Percentiles rank a stretch among this genome's conserved stretches.
phyloP scores from a whole-genome alignment of 2,329 filamentous ascomycete species.

The Leptographium lundbergii region DNA sequence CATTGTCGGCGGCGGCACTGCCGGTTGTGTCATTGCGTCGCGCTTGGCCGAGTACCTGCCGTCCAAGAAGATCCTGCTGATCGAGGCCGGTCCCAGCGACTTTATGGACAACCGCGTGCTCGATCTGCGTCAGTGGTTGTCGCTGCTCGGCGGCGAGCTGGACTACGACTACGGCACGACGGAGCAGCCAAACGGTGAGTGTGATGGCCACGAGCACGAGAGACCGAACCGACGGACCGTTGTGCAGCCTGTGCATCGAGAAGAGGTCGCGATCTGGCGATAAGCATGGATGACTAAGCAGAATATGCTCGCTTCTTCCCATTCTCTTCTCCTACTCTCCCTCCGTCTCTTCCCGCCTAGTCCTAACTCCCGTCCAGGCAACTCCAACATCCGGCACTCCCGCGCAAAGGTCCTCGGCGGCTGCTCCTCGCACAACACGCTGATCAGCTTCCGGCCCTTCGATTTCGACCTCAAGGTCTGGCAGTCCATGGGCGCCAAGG shows the following conservation, averaged over 20 bases:
- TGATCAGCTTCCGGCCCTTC: slow-evolving; percentile 87
- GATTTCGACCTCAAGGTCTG: slow-evolving; percentile 78
- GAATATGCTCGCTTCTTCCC: neutral
- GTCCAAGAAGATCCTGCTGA: slow-evolving; percentile 65
- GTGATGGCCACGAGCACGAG: neutral
- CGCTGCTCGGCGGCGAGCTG: slow-evolving; percentile 70
- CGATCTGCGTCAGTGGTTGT: slow-evolving; percentile 77
- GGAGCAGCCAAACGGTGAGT: slow-evolving; percentile 62
- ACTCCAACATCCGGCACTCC: slow-evolving; percentile 84
- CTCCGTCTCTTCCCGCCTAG: slow-evolving; percentile 19
- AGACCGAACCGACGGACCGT: no score
- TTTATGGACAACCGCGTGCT: slow-evolving; percentile 80
- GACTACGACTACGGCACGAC: slow-evolving; percentile 87
- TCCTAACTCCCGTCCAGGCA: slow-evolving; percentile 31
- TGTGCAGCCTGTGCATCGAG: no score
- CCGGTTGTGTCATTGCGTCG: slow-evolving; percentile 72
- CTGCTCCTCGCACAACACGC: slow-evolving; percentile 86
- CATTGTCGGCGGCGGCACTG: slow-evolving; percentile 74
- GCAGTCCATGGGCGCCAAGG: slow-evolving; percentile 68
- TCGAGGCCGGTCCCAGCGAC: slow-evolving; percentile 83
- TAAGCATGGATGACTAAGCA: neutral
- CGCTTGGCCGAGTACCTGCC: slow-evolving; percentile 67
- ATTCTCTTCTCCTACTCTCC: neutral
- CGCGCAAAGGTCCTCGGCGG: slow-evolving; percentile 85
- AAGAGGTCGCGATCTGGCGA: neutral